These are phyloP conservation scores for Sugiyamaella americana DNA, from an alignment of 805 yeast species.

Conservation along the genomic window DNA sequence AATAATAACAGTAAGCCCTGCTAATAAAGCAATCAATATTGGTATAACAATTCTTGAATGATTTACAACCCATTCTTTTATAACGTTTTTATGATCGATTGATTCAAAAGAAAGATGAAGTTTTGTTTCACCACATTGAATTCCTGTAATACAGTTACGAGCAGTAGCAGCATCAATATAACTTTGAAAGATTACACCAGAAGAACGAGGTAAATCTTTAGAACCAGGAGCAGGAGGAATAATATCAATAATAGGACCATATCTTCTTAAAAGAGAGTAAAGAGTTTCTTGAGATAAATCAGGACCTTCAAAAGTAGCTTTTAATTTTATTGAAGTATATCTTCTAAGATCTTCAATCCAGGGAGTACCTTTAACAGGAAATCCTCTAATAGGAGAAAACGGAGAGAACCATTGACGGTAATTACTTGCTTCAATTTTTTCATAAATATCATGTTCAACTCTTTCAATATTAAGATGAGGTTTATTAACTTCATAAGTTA, in stretches of 20 bases:
- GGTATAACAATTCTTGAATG: constrained; percentile 87
- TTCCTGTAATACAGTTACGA: constrained; percentile 83
- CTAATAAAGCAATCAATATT: constrained; percentile 64
- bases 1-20: constrained; percentile 74
- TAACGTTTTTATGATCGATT: constrained; percentile 39
- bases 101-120: constrained; percentile 72
- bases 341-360: constrained; percentile 93
- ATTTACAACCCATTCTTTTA: constrained; percentile 54
- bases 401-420: constrained; percentile 33
- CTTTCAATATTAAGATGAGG: constrained; percentile 23
- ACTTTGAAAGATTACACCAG: constrained; percentile 50
- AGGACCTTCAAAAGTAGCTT: constrained; percentile 70
- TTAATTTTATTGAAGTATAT: constrained; percentile 57
- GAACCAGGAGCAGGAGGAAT: constrained; percentile 39
- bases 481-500: constrained; percentile 60
- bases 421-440: constrained; percentile 31
- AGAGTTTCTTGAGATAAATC: constrained; percentile 72
- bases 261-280: constrained; percentile 76
- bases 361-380: constrained; percentile 85
- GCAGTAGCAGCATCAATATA: constrained; percentile 75
- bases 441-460: constrained; percentile 42
- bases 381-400: constrained; percentile 44
- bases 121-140: constrained; percentile 42
- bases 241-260: constrained; percentile 78
- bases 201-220: constrained; percentile 44